Evolutionary conservation across 2,329 filamentous ascomycete species (phyloP), one percentile per base, ranked within the genome.

Genomic region (Paecilomyces formosus): DNA sequence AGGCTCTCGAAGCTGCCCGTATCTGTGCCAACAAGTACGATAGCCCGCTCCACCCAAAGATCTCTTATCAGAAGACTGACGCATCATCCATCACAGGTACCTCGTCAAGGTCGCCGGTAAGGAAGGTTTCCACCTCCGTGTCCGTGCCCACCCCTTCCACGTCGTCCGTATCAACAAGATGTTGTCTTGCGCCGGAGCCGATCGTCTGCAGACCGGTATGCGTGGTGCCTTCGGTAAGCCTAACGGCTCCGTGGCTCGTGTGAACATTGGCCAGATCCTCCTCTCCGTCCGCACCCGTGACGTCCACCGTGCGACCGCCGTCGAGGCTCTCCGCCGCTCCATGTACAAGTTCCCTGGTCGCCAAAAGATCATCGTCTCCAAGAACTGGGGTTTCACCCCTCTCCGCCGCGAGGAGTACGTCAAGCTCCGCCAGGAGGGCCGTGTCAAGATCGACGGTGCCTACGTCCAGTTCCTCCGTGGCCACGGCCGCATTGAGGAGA

Each of bases 111-210:
- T 81, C 69, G 81, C 82, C 72, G 85, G 85, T 78, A 88, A 88
- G 80, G 85, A 88, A 83, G 82, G 82, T 78, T 87, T 88, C 84
- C 85, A 88, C 78, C 76, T 88, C 65, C 85, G 85, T 68, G 83
- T 87, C 74, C 85, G 94, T 78, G 92, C 92, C 76, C 94, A 99
- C 87, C 94, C 94, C 70, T 99, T 90, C 91, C 94, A 99, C 86
- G 94, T 99, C 82, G 89, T 99, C 86, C 94, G 94, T 83, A 99
- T 99, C 92, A 99, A 99, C 92, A 99, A 99, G 90, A 99, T 99
- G 94, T 93, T 99, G 91, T 97, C 94, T 78, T 99, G 94, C 82
- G 94, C 94, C 76, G 94, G 94, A 87, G 94, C 94, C 88, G 94
- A 99, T 97, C 92, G 94, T 89, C 86, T 99, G 81, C 94, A 99